Percentiles rank a stretch among this genome's conserved stretches.
These are phyloP conservation scores for Neonectria neomacrospora DNA, from an alignment of 2,329 filamentous ascomycete genomes.

Conservation along the genomic window DNA sequence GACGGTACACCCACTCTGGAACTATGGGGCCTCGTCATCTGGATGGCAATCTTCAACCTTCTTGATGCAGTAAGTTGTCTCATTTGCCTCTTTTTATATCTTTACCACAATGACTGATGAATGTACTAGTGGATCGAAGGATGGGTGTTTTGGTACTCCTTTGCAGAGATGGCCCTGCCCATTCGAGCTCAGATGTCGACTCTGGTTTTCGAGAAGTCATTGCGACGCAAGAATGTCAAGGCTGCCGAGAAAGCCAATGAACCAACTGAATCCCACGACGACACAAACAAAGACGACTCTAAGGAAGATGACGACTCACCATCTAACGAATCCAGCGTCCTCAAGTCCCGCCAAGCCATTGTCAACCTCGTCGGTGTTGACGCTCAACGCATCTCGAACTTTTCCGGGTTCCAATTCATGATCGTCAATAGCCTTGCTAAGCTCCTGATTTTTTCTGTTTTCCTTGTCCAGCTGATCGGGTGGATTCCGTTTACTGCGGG, in stretches of 20 bases:
- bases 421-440: conserved; percentile 72
- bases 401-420: conserved; percentile 72
- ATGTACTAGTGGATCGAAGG: conserved; percentile 67
- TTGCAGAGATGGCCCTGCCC: conserved; percentile 70
- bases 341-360: conserved; percentile 71
- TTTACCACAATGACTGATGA: background rate
- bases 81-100: background rate
- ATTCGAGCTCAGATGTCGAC: conserved; percentile 76
- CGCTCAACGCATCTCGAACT: conserved; percentile 74
- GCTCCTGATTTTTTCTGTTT: conserved; percentile 71
- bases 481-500: conserved; percentile 76
- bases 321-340: conserved; percentile 45
- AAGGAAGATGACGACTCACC: conserved; percentile 63
- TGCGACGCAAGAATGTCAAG: conserved; percentile 82
- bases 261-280: conserved; percentile 46
- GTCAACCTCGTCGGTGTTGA: conserved; percentile 86
- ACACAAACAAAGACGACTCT: conserved; percentile 51
- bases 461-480: conserved; percentile 76
- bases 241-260: conserved; percentile 62
- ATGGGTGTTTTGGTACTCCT: conserved; percentile 74
- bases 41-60: conserved; percentile 70
- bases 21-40: conserved; percentile 76
- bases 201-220: conserved; percentile 80
- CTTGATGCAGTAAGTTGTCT: conserved; percentile 54
- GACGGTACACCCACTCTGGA: conserved; percentile 60